These are phyloP conservation scores for Ceratobasidium sp. DNA, from an alignment of 1,284 basidiomycete genomes.

Conservation along the genomic window DNA sequence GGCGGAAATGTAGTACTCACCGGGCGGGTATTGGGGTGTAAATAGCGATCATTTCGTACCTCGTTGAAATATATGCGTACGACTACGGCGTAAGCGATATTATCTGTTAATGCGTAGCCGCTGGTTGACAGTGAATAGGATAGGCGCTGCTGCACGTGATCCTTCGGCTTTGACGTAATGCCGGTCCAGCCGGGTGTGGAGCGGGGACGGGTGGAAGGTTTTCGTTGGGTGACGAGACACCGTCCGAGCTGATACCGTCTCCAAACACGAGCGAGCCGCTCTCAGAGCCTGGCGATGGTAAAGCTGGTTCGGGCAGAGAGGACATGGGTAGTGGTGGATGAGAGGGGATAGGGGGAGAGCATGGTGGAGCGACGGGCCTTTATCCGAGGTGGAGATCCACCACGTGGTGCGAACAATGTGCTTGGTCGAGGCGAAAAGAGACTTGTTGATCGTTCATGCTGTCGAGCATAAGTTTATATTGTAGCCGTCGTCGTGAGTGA, in stretches of 20 bases:
- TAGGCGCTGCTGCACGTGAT: too few relatives aligned
- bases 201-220: background rate
- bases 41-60: too few relatives aligned
- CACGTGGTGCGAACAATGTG: background rate
- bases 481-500: background rate
- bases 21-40: too few relatives aligned
- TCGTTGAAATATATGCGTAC: too few relatives aligned
- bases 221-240: slow-evolving; percentile 11
- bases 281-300: slow-evolving; percentile 9
- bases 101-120: too few relatives aligned
- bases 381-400: background rate
- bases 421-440: background rate
- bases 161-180: too few relatives aligned
- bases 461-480: background rate
- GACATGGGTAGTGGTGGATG: slow-evolving; percentile 7
- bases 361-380: background rate
- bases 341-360: background rate
- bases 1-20: too few relatives aligned
- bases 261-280: slow-evolving; percentile 20
- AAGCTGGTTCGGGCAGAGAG: background rate
- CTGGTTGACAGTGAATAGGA: too few relatives aligned
- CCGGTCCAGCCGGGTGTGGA: background rate
- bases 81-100: too few relatives aligned
- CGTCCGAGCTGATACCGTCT: slow-evolving; percentile 19
- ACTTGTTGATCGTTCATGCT: background rate